Evolutionary conservation across 169 alveolate species (phyloP).

Genomic region (Plasmodium inui): DNA sequence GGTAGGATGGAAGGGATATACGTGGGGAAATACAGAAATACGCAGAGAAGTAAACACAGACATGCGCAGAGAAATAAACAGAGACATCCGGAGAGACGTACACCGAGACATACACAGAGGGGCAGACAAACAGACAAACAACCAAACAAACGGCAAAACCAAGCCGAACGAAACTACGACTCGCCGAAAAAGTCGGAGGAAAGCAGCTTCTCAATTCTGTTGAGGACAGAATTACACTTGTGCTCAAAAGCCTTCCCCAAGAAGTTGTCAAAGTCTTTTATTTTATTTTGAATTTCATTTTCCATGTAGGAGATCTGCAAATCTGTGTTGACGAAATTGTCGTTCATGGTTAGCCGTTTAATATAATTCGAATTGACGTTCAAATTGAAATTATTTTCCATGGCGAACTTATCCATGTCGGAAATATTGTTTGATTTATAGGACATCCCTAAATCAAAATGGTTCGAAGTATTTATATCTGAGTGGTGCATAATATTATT

Average conservation of each 20-base stretch:
- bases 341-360: slow-evolving; percentile 30
- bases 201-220: slow-evolving; percentile 57
- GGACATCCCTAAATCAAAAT: slow-evolving; percentile 8
- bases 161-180: background rate
- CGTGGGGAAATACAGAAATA: background rate
- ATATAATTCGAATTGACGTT: slow-evolving; percentile 35
- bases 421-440: slow-evolving; percentile 18
- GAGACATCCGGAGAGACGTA: background rate
- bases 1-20: background rate
- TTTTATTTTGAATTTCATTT: slow-evolving; percentile 70
- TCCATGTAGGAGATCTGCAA: slow-evolving; percentile 71
- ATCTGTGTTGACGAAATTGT: slow-evolving; percentile 55
- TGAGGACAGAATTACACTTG: slow-evolving; percentile 56
- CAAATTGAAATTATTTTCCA: background rate
- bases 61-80: background rate
- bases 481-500: slow-evolving; percentile 9
- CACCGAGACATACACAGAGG: background rate
- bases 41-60: background rate
- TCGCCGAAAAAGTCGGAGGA: slow-evolving; percentile 50
- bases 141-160: background rate
- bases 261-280: slow-evolving; percentile 39
- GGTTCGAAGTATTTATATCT: slow-evolving; percentile 8
- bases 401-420: slow-evolving; percentile 4
- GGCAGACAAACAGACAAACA: background rate
- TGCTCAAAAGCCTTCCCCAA: slow-evolving; percentile 30